Evolutionary conservation across 768 basidiomycete species (phyloP).

Genomic region (Russula sp.): DNA sequence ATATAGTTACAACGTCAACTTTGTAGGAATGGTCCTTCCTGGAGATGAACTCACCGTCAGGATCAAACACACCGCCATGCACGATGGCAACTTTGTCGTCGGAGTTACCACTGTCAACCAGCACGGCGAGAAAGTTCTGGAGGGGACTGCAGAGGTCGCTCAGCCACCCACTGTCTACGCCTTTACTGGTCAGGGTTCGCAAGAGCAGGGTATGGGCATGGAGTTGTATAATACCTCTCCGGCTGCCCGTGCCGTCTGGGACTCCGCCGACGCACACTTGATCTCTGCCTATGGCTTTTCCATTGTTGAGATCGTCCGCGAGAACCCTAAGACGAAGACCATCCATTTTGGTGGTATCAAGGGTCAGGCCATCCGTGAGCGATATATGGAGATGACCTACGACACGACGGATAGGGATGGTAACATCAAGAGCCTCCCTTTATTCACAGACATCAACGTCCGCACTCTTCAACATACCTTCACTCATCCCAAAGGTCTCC

Average conservation of each 20-base stretch:
- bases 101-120: conserved; percentile 81
- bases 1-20: conserved; percentile 84
- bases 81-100: conserved; percentile 88
- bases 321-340: conserved; percentile 96
- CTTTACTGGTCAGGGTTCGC: conserved; percentile 97
- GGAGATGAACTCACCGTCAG: conserved; percentile 81
- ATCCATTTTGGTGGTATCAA: conserved; percentile 99
- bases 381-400: conserved; percentile 99
- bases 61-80: conserved; percentile 88
- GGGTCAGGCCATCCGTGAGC: conserved; percentile 94
- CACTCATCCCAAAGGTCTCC: conserved; percentile 89
- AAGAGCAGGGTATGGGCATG: conserved; percentile 99
- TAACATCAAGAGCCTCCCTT: conserved; percentile 89
- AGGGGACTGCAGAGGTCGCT: conserved; percentile 87
- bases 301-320: conserved; percentile 97
- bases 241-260: conserved; percentile 96
- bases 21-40: conserved; percentile 96
- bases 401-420: conserved; percentile 96
- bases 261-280: conserved; percentile 89
- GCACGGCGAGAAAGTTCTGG: conserved; percentile 84
- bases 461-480: conserved; percentile 98
- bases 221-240: conserved; percentile 91
- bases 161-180: conserved; percentile 93
- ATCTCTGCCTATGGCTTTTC: conserved; percentile 97
- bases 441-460: conserved; percentile 92